Percentiles rank a stretch among this genome's conserved stretches.
phyloP scores from a whole-genome alignment of 192 early-diverging fungal genomes.

The Nowakowskiella sp. region DNA sequence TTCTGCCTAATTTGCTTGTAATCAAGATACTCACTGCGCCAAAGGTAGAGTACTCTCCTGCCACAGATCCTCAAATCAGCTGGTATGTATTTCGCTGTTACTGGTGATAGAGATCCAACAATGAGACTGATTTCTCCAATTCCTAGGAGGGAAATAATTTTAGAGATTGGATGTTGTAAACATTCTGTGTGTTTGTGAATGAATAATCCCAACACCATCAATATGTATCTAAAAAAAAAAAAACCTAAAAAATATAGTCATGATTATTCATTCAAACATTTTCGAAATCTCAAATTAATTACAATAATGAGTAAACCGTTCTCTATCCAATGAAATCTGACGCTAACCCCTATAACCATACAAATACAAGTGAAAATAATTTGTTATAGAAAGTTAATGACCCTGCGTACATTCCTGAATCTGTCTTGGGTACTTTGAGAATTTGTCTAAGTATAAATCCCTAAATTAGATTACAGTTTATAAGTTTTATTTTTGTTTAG shows the following conservation, averaged over 20 bases:
- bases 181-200: conserved; percentile 41
- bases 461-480: conserved; percentile 5
- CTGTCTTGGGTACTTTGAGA: conserved; percentile 14
- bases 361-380: conserved; percentile 45
- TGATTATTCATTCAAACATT: background rate
- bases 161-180: conserved; percentile 45
- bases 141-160: conserved; percentile 35
- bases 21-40: conserved; percentile 62
- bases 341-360: conserved; percentile 48
- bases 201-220: conserved; percentile 44
- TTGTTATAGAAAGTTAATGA: conserved; percentile 57
- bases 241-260: background rate
- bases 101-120: conserved; percentile 52
- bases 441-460: conserved; percentile 35
- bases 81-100: conserved; percentile 42
- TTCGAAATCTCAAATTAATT: background rate
- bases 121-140: conserved; percentile 63
- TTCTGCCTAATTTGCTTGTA: conserved; percentile 52
- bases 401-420: conserved; percentile 38
- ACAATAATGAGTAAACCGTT: conserved; percentile 43
- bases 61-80: conserved; percentile 49
- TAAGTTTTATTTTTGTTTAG: background rate
- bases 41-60: conserved; percentile 51
- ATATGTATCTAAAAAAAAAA: conserved; percentile 27
- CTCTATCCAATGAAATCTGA: conserved; percentile 53